These are phyloP conservation scores for Blastobotrys chiropterorum DNA, from an alignment of 805 yeast species.

Conservation along the genomic window DNA sequence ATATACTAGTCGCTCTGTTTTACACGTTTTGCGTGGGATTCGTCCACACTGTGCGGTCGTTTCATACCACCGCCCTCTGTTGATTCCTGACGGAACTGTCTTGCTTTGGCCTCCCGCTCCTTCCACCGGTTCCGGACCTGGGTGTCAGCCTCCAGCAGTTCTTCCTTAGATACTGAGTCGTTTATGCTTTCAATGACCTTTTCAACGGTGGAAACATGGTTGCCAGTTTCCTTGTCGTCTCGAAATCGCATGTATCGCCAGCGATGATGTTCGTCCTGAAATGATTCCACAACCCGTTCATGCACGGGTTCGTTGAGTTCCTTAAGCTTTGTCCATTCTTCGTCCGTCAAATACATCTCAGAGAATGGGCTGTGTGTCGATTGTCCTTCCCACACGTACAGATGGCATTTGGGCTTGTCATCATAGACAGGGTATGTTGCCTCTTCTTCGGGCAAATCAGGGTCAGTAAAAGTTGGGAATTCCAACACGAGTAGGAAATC, in stretches of 20 bases:
- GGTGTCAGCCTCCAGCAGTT: constrained; percentile 52
- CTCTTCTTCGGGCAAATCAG: constrained; percentile 44
- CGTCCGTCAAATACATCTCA: constrained; percentile 53
- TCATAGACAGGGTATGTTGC: constrained; percentile 70
- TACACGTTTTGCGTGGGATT: background rate
- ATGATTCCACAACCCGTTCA: constrained; percentile 83
- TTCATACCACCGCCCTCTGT: background rate
- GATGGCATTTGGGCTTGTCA: constrained; percentile 59
- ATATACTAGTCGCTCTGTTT: background rate
- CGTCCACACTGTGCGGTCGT: background rate
- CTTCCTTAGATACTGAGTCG: constrained; percentile 80
- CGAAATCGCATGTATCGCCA: constrained; percentile 89
- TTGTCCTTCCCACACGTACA: constrained; percentile 75
- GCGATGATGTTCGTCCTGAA: constrained; percentile 54
- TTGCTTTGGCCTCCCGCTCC: constrained; percentile 34
- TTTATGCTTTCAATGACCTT: constrained; percentile 78
- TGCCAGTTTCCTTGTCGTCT: constrained; percentile 87
- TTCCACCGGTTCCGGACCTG: constrained; percentile 59
- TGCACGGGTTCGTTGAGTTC: constrained; percentile 71
- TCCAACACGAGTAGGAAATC: constrained; percentile 71
- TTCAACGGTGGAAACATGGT: constrained; percentile 72
- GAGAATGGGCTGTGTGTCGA: constrained; percentile 56
- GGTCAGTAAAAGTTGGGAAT: constrained; percentile 55
- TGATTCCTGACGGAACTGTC: constrained; percentile 1
- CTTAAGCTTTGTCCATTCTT: constrained; percentile 78